These are phyloP conservation scores for Aspergillus cavernicola DNA, from an alignment of 495 filamentous ascomycete species.

Conservation along the genomic window DNA sequence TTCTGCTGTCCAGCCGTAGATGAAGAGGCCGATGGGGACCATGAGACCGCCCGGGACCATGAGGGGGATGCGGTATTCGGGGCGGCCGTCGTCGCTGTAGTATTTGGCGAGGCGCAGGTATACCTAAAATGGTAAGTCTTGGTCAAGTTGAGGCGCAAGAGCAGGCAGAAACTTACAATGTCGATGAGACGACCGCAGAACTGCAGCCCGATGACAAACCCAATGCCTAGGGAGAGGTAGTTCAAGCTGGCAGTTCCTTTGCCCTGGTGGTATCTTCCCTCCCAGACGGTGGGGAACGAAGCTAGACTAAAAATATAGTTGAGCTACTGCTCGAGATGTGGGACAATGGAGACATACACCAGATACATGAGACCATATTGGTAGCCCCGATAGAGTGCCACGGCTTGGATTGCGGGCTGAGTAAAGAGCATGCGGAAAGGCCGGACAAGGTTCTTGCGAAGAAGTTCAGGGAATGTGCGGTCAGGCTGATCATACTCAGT, in stretches of 20 bases:
- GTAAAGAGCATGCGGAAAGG: constrained; percentile 12
- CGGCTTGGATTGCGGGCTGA: constrained; percentile 11
- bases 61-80: constrained; percentile 15
- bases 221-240: constrained; percentile 14
- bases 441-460: constrained; percentile 8
- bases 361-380: constrained; percentile 16
- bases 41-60: constrained; percentile 15
- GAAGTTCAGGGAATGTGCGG: constrained; percentile 1
- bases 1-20: constrained; percentile 17
- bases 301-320: constrained; percentile 4
- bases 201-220: constrained; percentile 12
- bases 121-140: neutral
- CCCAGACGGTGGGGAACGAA: constrained; percentile 16
- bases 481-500: constrained; percentile 10
- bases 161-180: neutral
- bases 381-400: constrained; percentile 11
- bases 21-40: constrained; percentile 15
- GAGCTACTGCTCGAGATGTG: neutral
- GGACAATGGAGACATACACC: constrained; percentile 4
- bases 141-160: neutral
- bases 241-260: constrained; percentile 10
- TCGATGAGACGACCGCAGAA: constrained; percentile 11
- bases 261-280: constrained; percentile 1
- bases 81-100: constrained; percentile 8
- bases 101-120: constrained; percentile 1